A percentile compares a stretch with the other conserved stretches of the same genome.
These are phyloP conservation scores for Miscanthus sacchariflorus DNA, from an alignment of 202 grass and related monocot species.

Conservation along the genomic window DNA sequence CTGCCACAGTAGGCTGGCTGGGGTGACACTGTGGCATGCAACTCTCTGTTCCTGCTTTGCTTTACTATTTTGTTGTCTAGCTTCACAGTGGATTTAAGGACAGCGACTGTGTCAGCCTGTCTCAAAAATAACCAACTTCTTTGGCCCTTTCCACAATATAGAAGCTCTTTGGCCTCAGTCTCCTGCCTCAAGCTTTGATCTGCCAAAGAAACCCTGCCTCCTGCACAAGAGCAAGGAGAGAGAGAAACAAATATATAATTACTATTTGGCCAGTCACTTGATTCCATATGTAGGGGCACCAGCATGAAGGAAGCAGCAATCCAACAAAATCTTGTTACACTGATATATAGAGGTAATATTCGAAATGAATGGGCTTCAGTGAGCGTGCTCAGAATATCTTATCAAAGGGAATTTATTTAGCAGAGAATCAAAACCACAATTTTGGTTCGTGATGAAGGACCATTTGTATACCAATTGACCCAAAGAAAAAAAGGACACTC, in stretches of 20 bases:
- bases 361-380: slow-evolving; percentile 29
- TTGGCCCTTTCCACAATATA: slow-evolving; percentile 64
- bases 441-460: neutral
- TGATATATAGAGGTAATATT: slow-evolving; percentile 1
- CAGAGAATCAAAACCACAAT: neutral
- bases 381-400: neutral
- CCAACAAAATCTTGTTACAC: slow-evolving; percentile 13
- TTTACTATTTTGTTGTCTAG: slow-evolving; percentile 43
- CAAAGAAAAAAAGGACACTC: slow-evolving; percentile 32
- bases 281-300: slow-evolving; percentile 15
- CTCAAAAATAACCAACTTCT: slow-evolving; percentile 57
- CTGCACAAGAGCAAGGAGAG: slow-evolving; percentile 11
- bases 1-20: slow-evolving; percentile 34
- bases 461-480: neutral
- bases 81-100: slow-evolving; percentile 52
- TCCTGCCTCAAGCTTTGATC: slow-evolving; percentile 40
- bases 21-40: slow-evolving; percentile 34
- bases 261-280: slow-evolving; percentile 19
- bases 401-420: slow-evolving; percentile 1
- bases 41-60: slow-evolving; percentile 28
- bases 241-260: slow-evolving; percentile 7
- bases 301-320: slow-evolving; percentile 30
- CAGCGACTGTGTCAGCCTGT: slow-evolving; percentile 49
- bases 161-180: slow-evolving; percentile 46
- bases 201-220: slow-evolving; percentile 34